A percentile compares a stretch with the other conserved stretches of the same genome.
Evolutionary conservation across 805 yeast species (phyloP).

Genomic region (Sugiyamaella chiloensis): DNA sequence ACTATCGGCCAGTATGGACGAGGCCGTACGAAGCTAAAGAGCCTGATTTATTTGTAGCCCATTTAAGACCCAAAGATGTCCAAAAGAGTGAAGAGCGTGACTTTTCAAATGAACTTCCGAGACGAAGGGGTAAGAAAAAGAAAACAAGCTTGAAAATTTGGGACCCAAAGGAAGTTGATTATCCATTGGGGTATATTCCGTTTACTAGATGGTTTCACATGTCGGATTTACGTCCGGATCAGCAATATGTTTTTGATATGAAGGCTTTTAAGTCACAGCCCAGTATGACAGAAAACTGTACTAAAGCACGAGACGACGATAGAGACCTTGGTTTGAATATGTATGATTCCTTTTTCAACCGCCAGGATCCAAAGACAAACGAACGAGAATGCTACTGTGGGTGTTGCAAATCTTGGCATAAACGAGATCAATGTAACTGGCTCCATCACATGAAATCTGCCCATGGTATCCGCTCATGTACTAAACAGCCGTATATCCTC

Average conservation of each 20-base stretch:
- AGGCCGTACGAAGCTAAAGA: constrained; percentile 8
- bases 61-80: constrained; percentile 3
- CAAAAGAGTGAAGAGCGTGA: neutral
- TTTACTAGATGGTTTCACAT: constrained; percentile 20
- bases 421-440: constrained; percentile 24
- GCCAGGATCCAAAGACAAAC: constrained; percentile 9
- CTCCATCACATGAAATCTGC: constrained; percentile 25
- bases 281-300: neutral
- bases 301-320: constrained; percentile 12
- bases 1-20: constrained; percentile 8
- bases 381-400: constrained; percentile 24
- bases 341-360: constrained; percentile 21
- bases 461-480: constrained; percentile 23
- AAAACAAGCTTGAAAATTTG: constrained; percentile 16
- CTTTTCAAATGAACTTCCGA: neutral
- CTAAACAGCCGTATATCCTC: constrained; percentile 21
- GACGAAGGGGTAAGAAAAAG: constrained; percentile 10
- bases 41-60: constrained; percentile 14
- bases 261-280: constrained; percentile 17
- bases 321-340: constrained; percentile 15
- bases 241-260: constrained; percentile 16
- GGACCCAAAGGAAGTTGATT: constrained; percentile 22
- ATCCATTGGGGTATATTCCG: constrained; percentile 22
- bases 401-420: constrained; percentile 22
- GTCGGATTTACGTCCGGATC: constrained; percentile 13